These are phyloP conservation scores for Suaeda aralocaspica DNA, from an alignment of 148 eudicot genomes.

Conservation along the genomic window DNA sequence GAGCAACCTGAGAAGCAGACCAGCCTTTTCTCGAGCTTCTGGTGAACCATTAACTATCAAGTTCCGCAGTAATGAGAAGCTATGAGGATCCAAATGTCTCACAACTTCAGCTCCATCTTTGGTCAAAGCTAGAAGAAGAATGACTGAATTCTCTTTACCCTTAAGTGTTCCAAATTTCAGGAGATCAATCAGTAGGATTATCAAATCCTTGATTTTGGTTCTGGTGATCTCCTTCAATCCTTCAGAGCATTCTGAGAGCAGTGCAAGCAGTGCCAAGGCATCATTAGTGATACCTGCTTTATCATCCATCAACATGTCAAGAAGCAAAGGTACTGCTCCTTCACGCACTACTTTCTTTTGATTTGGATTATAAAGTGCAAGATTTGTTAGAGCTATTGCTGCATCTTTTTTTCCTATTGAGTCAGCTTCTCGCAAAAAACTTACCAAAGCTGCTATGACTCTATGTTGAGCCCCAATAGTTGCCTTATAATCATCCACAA, in stretches of 20 bases:
- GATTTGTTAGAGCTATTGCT: constrained; percentile 49
- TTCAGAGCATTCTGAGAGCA: constrained; percentile 45
- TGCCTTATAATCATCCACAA: constrained; percentile 45
- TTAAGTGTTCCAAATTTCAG: constrained; percentile 45
- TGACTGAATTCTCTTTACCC: constrained; percentile 51
- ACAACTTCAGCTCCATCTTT: constrained; percentile 55
- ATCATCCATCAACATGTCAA: constrained; percentile 44
- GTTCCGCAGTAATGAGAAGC: constrained; percentile 48
- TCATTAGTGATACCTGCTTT: constrained; percentile 70
- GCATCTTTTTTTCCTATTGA: constrained; percentile 54
- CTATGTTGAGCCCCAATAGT: constrained; percentile 42
- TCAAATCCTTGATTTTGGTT: constrained; percentile 27
- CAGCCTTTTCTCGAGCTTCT: constrained; percentile 53
- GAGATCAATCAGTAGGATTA: constrained; percentile 46
- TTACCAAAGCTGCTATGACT: constrained; percentile 39
- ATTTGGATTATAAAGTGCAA: constrained; percentile 36
- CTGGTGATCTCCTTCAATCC: constrained; percentile 46
- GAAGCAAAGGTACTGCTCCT: constrained; percentile 50
- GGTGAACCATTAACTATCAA: constrained; percentile 44
- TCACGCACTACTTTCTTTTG: constrained; percentile 28
- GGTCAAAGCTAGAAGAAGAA: constrained; percentile 44
- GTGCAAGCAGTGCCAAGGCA: constrained; percentile 45
- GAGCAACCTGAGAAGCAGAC: constrained; percentile 49
- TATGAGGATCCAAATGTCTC: constrained; percentile 39
- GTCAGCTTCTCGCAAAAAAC: constrained; percentile 42